Evolutionary conservation across 2,329 filamentous ascomycete genomes (phyloP).

Genomic region (Xylariaceae sp.): DNA sequence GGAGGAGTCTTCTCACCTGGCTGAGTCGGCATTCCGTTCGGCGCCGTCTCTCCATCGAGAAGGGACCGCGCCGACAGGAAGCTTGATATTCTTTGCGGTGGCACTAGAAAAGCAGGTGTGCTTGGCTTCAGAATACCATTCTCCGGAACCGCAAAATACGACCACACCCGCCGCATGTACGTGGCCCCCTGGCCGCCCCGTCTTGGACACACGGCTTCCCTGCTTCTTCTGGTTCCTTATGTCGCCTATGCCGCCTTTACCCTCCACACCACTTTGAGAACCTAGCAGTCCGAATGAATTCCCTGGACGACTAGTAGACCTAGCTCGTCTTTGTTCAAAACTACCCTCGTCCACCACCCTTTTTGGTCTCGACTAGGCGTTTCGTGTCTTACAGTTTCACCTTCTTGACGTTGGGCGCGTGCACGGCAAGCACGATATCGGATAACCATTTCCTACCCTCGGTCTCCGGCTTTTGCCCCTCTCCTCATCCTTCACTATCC

Average conservation of each 20-base stretch:
- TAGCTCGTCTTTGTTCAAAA: not conserved
- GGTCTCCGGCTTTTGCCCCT: no score
- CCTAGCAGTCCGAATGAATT: not conserved
- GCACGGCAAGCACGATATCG: no score
- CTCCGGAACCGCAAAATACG: not conserved
- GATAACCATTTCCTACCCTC: no score
- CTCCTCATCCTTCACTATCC: no score
- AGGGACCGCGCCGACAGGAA: not conserved
- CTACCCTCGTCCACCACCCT: slow-evolving; percentile 6
- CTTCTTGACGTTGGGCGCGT: no score
- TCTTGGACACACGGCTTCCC: not conserved
- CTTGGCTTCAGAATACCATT: not conserved
- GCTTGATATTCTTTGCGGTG: not conserved
- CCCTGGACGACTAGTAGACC: not conserved
- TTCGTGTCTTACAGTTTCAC: no score
- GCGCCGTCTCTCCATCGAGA: not conserved
- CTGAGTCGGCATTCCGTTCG: not conserved
- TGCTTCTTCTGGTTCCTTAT: not conserved
- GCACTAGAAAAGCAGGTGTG: not conserved
- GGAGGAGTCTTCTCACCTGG: not conserved
- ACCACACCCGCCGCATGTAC: no score
- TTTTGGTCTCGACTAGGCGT: no score
- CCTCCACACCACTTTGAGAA: not conserved
- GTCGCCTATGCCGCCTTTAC: not conserved
- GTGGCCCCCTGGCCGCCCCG: not conserved